Conservation (phyloP, 2,329 filamentous ascomycete genomes). For the Aureobasidium pullulans region DNA sequence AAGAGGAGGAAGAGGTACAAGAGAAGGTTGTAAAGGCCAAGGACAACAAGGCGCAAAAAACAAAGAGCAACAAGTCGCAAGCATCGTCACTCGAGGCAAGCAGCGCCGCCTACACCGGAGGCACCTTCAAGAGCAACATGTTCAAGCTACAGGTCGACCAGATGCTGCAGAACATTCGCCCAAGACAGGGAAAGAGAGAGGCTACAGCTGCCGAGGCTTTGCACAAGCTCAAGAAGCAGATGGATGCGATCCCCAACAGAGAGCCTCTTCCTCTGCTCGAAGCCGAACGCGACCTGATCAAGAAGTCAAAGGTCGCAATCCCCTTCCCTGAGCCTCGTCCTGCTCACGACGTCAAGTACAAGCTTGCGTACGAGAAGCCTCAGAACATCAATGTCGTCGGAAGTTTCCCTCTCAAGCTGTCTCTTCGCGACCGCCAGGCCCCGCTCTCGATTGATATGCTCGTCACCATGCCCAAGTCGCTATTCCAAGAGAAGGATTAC, state of each 20-base stretch:
- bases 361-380: slow-evolving; percentile 69
- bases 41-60: slow-evolving; percentile 6
- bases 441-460: slow-evolving; percentile 67
- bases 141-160: slow-evolving; percentile 64
- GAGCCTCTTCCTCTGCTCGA: slow-evolving; percentile 50
- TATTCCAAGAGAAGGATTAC: slow-evolving; percentile 94
- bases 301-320: slow-evolving; percentile 60
- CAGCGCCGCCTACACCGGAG: slow-evolving; percentile 39
- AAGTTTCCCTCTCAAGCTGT: slow-evolving; percentile 72
- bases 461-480: slow-evolving; percentile 67
- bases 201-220: slow-evolving; percentile 47
- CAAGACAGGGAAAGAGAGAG: slow-evolving; percentile 51
- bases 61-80: slow-evolving; percentile 14
- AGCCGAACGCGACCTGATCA: slow-evolving; percentile 60
- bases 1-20: slow-evolving; percentile 3
- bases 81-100: slow-evolving; percentile 14
- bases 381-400: slow-evolving; percentile 78
- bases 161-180: slow-evolving; percentile 50
- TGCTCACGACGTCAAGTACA: slow-evolving; percentile 68
- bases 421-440: slow-evolving; percentile 53
- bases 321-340: slow-evolving; percentile 82
- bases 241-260: slow-evolving; percentile 49
- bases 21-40: background rate
- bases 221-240: slow-evolving; percentile 47
- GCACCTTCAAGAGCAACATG: slow-evolving; percentile 57